A percentile compares a stretch with the other conserved stretches of the same genome.
Conservation (phyloP, 768 basidiomycete species). For the Suillus discolor region DNA sequence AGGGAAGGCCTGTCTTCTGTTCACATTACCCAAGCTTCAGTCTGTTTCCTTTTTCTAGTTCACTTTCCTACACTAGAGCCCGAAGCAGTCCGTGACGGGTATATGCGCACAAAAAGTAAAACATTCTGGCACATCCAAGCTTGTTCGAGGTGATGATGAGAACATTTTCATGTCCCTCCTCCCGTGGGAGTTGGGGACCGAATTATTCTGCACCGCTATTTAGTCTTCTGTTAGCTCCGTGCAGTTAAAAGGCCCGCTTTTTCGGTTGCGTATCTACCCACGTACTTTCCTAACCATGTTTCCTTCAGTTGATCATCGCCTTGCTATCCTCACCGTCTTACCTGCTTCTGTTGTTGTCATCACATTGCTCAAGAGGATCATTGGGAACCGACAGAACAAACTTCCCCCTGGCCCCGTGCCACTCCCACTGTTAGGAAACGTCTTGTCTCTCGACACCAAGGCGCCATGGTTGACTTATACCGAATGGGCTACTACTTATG, state of each 20-base stretch:
- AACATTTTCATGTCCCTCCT: too few species aligned
- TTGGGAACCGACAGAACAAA: background rate
- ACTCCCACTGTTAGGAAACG: slow-evolving; percentile 38
- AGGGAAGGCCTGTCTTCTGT: too few species aligned
- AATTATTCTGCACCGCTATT: too few species aligned
- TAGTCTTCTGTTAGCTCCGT: too few species aligned
- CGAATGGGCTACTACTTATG: slow-evolving; percentile 31
- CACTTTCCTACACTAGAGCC: too few species aligned
- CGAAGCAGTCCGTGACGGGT: too few species aligned
- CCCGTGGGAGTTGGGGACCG: too few species aligned
- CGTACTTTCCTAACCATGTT: background rate
- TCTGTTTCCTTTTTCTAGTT: too few species aligned
- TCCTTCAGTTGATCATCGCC: background rate
- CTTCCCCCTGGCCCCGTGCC: slow-evolving; percentile 51
- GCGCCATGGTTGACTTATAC: slow-evolving; percentile 39
- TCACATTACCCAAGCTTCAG: too few species aligned
- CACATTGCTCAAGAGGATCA: background rate
- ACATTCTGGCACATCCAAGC: too few species aligned
- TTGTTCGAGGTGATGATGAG: too few species aligned
- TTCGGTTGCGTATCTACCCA: background rate
- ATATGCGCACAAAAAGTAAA: too few species aligned
- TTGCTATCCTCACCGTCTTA: background rate
- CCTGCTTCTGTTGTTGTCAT: background rate
- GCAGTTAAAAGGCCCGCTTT: background rate
- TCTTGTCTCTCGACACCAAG: slow-evolving; percentile 36